Conservation (phyloP, 495 filamentous ascomycete genomes). For the Hyphodiscus hymeniophilus region DNA sequence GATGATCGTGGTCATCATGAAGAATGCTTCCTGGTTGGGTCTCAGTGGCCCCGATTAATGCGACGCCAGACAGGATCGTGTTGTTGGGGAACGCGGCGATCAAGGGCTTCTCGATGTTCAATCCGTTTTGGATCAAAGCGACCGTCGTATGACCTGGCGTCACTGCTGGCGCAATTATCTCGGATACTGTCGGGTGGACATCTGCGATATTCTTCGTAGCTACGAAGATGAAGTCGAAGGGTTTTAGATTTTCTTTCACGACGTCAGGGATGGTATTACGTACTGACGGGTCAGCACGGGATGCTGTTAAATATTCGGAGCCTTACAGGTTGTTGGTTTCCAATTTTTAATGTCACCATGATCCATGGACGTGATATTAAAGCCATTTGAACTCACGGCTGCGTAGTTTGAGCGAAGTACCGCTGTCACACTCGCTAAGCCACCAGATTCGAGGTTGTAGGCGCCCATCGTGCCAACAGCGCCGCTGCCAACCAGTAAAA, state of each 20-base stretch:
- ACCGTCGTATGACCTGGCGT: conserved; percentile 40
- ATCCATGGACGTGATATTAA: too few species aligned
- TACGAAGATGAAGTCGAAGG: conserved; percentile 44
- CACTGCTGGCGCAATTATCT: conserved; percentile 40
- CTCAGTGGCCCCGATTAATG: conserved; percentile 42
- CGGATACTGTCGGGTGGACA: conserved; percentile 25
- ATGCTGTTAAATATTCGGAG: too few species aligned
- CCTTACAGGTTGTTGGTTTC: too few species aligned
- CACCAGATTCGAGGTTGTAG: too few species aligned
- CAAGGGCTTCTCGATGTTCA: conserved; percentile 54
- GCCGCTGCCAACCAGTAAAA: too few species aligned
- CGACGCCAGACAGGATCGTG: conserved; percentile 43
- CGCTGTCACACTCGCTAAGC: too few species aligned
- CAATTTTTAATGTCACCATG: too few species aligned
- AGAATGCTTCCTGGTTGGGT: conserved; percentile 33
- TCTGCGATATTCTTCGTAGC: conserved; percentile 44
- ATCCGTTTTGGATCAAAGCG: conserved; percentile 55
- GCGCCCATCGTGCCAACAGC: too few species aligned
- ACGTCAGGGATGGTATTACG: too few species aligned
- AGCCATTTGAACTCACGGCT: too few species aligned
- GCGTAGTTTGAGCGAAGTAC: too few species aligned
- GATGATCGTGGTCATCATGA: conserved; percentile 33
- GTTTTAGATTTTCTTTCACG: conserved; percentile 13
- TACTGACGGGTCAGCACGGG: too few species aligned
- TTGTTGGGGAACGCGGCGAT: conserved; percentile 42